Conservation (phyloP, 768 basidiomycete species). For the Lactifluus subvellereus region DNA sequence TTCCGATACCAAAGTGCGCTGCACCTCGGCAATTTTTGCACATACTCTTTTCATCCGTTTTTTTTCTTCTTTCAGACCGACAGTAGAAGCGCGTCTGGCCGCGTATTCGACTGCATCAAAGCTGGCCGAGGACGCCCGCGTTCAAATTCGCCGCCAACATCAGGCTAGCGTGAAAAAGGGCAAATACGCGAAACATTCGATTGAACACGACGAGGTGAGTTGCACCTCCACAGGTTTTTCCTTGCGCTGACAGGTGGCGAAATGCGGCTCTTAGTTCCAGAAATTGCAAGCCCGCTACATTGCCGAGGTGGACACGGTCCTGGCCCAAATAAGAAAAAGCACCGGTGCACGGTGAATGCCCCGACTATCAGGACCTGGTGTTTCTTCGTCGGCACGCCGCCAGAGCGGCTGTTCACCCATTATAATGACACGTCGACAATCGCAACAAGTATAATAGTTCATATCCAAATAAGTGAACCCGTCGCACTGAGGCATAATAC, state of each 20-base stretch:
- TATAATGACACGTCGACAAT: not conserved
- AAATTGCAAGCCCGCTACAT: slow-evolving; percentile 60
- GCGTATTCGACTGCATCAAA: slow-evolving; percentile 51
- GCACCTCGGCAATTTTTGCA: not conserved
- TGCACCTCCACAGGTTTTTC: slow-evolving; percentile 6
- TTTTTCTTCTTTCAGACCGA: slow-evolving; percentile 46
- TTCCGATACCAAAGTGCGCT: slow-evolving; percentile 71
- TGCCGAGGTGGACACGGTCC: slow-evolving; percentile 58
- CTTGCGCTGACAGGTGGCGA: not conserved
- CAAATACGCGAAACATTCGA: slow-evolving; percentile 60
- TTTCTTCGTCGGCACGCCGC: not conserved
- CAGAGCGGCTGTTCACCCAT: not conserved
- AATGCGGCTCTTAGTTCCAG: slow-evolving; percentile 51
- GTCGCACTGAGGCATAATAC: not conserved
- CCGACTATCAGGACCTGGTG: not conserved
- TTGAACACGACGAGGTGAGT: slow-evolving; percentile 64
- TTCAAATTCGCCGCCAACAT: slow-evolving; percentile 69
- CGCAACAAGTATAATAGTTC: not conserved
- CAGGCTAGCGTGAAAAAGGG: slow-evolving; percentile 62
- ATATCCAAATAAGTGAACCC: not conserved
- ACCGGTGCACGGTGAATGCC: slow-evolving; percentile 30
- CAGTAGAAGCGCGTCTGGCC: slow-evolving; percentile 61
- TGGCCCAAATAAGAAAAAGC: slow-evolving; percentile 58
- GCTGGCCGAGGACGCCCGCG: slow-evolving; percentile 68
- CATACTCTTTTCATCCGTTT: not conserved